These are phyloP conservation scores for Thielaviopsis euricoi DNA, from an alignment of 2,329 filamentous ascomycete species.

Conservation along the genomic window DNA sequence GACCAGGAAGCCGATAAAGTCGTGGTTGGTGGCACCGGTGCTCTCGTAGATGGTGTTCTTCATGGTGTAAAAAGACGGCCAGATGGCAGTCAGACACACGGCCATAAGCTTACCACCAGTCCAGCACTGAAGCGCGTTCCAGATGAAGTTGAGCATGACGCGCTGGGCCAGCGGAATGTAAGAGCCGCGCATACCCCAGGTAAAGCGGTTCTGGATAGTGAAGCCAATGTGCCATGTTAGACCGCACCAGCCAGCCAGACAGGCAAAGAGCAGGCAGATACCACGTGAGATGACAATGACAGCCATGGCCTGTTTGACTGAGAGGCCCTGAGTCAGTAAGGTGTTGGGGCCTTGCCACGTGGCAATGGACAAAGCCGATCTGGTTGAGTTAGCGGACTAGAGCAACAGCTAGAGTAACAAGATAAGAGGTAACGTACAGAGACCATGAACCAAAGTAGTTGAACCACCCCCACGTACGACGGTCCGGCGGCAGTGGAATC, in stretches of 20 bases:
- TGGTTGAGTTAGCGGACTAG: too few species aligned
- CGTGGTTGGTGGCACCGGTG: constrained; percentile 23
- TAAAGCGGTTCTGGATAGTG: constrained; percentile 31
- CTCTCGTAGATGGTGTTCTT: constrained; percentile 27
- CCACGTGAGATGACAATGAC: constrained; percentile 28
- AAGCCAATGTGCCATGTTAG: constrained; percentile 34
- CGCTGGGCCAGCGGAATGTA: constrained; percentile 32
- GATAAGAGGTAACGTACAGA: constrained; percentile 17
- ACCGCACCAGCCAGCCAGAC: constrained; percentile 29
- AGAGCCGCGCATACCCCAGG: constrained; percentile 31
- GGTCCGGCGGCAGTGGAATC: constrained; percentile 24
- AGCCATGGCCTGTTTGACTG: constrained; percentile 29
- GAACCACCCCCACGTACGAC: constrained; percentile 31
- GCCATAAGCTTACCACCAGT: constrained; percentile 15
- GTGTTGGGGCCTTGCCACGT: constrained; percentile 32
- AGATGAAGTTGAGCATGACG: constrained; percentile 32
- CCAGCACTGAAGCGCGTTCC: constrained; percentile 28
- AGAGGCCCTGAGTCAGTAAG: constrained; percentile 30
- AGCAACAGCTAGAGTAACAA: too few species aligned
- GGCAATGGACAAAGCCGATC: constrained; percentile 21
- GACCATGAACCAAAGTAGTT: constrained; percentile 24
- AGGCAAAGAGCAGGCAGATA: constrained; percentile 26
- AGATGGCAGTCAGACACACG: constrained; percentile 28
- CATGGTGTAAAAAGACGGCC: constrained; percentile 27
- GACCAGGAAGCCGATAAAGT: constrained; percentile 32